Evolutionary conservation across 2,329 filamentous ascomycete species (phyloP).

Genomic region (Beauveria caledonica): DNA sequence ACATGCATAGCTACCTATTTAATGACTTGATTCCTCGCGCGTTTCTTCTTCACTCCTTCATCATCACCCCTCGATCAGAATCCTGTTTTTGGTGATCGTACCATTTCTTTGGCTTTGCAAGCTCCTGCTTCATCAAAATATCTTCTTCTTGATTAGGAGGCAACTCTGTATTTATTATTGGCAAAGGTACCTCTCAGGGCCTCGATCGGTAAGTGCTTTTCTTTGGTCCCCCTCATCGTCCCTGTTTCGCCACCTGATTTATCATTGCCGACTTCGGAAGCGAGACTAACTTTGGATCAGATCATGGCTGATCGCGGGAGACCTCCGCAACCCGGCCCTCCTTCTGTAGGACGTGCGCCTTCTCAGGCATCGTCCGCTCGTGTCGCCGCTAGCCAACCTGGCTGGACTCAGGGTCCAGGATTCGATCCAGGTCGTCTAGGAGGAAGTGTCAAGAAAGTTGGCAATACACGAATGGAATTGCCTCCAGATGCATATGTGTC

Average conservation of each 20-base stretch:
- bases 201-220: too few species aligned
- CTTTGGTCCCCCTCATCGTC: too few species aligned
- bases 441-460: constrained; percentile 21
- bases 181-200: too few species aligned
- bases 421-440: constrained; percentile 35
- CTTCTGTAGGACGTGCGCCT: background rate
- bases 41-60: background rate
- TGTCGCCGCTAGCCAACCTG: constrained; percentile 13
- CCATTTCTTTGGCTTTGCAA: background rate
- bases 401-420: constrained; percentile 27
- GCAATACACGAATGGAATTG: constrained; percentile 45
- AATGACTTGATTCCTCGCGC: background rate
- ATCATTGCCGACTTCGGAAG: background rate
- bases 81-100: background rate
- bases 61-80: background rate
- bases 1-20: background rate
- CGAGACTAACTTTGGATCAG: background rate
- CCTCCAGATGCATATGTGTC: constrained; percentile 47
- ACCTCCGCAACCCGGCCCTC: constrained; percentile 14
- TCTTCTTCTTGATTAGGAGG: too few species aligned
- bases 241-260: background rate
- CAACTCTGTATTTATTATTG: too few species aligned
- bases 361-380: constrained; percentile 11
- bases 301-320: constrained; percentile 26
- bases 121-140: too few species aligned